phyloP scores from a whole-genome alignment of 139 green algal genomes.

The Chlamydomonas sphaeroides region DNA sequence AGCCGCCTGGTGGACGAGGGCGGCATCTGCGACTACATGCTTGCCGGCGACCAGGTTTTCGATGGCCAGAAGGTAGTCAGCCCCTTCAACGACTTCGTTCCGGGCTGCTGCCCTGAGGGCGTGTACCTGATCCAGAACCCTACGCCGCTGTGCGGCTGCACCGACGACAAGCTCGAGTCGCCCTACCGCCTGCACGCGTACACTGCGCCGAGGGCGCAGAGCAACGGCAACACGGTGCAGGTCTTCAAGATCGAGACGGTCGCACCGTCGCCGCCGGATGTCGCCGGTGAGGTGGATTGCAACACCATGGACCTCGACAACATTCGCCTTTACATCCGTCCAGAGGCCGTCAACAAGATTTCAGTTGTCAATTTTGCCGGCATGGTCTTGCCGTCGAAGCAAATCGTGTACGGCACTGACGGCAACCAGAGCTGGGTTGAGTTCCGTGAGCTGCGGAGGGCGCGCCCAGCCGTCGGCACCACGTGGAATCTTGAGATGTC shows the following conservation, averaged over 20 bases:
- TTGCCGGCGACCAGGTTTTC: conserved; percentile 44
- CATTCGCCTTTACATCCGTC: conserved; percentile 47
- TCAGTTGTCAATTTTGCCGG: not conserved
- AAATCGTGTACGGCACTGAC: conserved; percentile 9
- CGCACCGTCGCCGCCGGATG: not conserved
- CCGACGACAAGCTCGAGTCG: conserved; percentile 52
- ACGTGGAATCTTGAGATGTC: not conserved
- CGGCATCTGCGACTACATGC: conserved; percentile 52
- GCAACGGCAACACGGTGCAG: not conserved
- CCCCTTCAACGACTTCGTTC: not conserved
- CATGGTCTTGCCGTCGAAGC: not conserved
- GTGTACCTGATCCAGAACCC: conserved; percentile 41
- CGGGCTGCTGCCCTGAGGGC: conserved; percentile 51
- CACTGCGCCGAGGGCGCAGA: not conserved
- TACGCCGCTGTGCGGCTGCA: conserved; percentile 40
- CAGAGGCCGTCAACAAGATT: not conserved
- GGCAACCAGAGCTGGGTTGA: conserved; percentile 12
- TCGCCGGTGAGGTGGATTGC: conserved; percentile 10
- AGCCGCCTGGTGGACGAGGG: conserved; percentile 32
- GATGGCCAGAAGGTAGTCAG: not conserved
- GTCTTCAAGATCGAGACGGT: not conserved
- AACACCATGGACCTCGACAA: conserved; percentile 48
- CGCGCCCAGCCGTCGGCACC: not conserved
- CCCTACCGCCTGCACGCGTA: conserved; percentile 47
- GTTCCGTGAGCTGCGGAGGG: not conserved